These are phyloP conservation scores for Hanseniaspora vineae DNA, from an alignment of 805 yeast species.

Conservation along the genomic window DNA sequence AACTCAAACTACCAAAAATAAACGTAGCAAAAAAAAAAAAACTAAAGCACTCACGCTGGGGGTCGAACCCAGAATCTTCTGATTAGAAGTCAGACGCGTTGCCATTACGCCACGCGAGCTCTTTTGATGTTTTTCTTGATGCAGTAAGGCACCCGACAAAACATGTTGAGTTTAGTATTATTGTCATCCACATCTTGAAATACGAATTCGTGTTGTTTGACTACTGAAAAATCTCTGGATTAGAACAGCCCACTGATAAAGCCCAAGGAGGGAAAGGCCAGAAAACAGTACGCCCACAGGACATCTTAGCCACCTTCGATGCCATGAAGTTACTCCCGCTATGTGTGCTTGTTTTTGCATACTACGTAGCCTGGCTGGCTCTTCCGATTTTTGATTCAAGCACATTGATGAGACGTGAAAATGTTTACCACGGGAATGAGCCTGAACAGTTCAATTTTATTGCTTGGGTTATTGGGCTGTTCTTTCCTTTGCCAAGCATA, in stretches of 20 bases:
- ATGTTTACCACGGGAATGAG: no score
- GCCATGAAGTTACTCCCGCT: not conserved
- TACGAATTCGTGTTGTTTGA: no score
- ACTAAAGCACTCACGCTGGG: constrained; percentile 35
- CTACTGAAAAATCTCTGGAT: not conserved
- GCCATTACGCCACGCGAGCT: constrained; percentile 45
- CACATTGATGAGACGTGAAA: constrained; percentile 1
- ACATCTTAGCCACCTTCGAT: no score
- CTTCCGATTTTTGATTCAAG: constrained; percentile 21
- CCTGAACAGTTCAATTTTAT: no score
- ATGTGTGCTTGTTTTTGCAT: constrained; percentile 7
- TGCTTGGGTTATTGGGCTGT: not conserved
- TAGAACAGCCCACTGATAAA: not conserved
- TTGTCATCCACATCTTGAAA: no score
- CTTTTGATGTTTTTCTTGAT: not conserved
- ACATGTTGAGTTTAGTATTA: no score
- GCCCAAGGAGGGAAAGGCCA: not conserved
- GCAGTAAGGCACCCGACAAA: no score
- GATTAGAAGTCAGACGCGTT: constrained; percentile 46
- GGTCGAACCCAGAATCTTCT: constrained; percentile 45
- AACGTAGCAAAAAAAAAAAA: constrained; percentile 11
- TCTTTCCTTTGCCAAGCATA: constrained; percentile 20
- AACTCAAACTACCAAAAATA: no score
- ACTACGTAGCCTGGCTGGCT: constrained; percentile 20
- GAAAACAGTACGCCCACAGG: no score